Evolutionary conservation across 805 yeast species (phyloP).

Genomic region (Myxozyma mucilagina): DNA sequence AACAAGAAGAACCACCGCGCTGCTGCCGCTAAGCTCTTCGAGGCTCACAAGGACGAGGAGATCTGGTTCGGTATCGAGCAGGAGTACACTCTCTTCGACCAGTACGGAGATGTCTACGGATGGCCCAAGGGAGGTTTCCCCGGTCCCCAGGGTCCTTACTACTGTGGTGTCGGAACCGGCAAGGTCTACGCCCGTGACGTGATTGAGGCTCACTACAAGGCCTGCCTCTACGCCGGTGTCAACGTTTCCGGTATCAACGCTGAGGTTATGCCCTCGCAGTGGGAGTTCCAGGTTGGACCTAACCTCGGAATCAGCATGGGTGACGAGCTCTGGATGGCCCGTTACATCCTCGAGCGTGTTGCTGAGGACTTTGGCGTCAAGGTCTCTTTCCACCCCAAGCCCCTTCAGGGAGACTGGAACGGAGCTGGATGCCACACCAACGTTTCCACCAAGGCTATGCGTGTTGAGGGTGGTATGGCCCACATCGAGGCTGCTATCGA

Average conservation of each 20-base stretch:
- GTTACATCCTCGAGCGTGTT: constrained; percentile 88
- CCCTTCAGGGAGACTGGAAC: constrained; percentile 98
- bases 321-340: constrained; percentile 94
- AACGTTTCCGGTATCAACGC: constrained; percentile 95
- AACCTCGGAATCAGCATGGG: constrained; percentile 95
- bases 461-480: constrained; percentile 95
- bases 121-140: constrained; percentile 99
- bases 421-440: constrained; percentile 99
- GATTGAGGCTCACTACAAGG: constrained; percentile 98
- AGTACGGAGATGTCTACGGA: constrained; percentile 85
- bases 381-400: constrained; percentile 99
- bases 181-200: constrained; percentile 97
- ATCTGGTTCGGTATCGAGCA: constrained; percentile 99
- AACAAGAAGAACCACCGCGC: constrained; percentile 98
- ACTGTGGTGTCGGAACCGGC: constrained; percentile 99
- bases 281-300: constrained; percentile 99
- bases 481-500: constrained; percentile 88
- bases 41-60: constrained; percentile 78
- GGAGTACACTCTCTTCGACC: constrained; percentile 95
- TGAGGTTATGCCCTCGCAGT: constrained; percentile 99
- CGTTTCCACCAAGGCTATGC: constrained; percentile 90
- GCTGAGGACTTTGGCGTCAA: constrained; percentile 99
- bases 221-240: constrained; percentile 91
- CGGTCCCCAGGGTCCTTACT: constrained; percentile 99
- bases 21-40: constrained; percentile 92